phyloP scores from a whole-genome alignment of 2,329 filamentous ascomycete genomes.

The Diaporthe capsici region DNA sequence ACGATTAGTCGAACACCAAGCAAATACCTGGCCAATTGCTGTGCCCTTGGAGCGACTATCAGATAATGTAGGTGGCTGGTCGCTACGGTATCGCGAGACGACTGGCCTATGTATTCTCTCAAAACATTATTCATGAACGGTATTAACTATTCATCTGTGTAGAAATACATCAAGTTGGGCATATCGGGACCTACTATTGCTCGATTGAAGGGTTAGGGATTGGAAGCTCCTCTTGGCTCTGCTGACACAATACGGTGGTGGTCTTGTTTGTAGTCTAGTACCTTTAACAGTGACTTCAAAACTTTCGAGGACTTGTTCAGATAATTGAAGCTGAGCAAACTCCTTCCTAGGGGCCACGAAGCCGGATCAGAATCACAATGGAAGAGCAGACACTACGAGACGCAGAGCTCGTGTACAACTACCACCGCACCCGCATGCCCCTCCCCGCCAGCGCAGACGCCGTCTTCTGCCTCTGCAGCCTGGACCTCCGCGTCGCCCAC shows the following conservation, averaged over 20 bases:
- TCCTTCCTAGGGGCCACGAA: too few species aligned
- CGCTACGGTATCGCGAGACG: too few species aligned
- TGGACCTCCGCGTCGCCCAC: conserved; percentile 60
- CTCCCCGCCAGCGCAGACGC: conserved; percentile 53
- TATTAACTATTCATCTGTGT: too few species aligned
- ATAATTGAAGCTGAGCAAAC: not conserved
- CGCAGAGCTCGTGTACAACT: conserved; percentile 58
- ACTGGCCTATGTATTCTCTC: too few species aligned
- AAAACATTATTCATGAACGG: too few species aligned
- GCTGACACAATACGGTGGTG: not conserved
- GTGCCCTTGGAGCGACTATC: too few species aligned
- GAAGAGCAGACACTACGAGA: conserved; percentile 44
- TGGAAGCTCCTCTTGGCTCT: not conserved
- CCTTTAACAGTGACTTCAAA: not conserved
- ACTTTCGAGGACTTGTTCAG: too few species aligned
- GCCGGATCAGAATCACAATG: not conserved
- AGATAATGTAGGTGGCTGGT: too few species aligned
- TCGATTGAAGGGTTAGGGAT: not conserved
- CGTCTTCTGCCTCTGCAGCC: conserved; percentile 63
- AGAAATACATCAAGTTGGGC: too few species aligned
- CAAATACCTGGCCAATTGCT: too few species aligned
- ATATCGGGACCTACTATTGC: not conserved
- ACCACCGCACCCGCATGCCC: conserved; percentile 58
- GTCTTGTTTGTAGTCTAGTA: not conserved
- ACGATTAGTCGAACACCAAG: too few species aligned